Evolutionary conservation across 169 alveolate genomes (phyloP).

Genomic region (Babesia divergens): DNA sequence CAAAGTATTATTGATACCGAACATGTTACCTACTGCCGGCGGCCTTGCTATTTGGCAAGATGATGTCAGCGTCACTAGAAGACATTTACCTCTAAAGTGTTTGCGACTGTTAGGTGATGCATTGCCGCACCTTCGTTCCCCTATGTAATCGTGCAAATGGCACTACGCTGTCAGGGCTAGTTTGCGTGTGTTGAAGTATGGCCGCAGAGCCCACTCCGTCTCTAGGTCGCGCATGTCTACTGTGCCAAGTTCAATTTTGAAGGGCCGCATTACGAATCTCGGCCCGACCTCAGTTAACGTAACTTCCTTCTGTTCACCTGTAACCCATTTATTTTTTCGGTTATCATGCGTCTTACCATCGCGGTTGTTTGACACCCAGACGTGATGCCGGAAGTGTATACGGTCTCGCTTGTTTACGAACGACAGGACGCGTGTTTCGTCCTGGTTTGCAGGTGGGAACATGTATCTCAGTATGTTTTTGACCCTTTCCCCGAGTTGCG

Average conservation of each 20-base stretch:
- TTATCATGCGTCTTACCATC: slow-evolving; percentile 3
- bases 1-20: too few species aligned
- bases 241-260: slow-evolving; percentile 94
- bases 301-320: slow-evolving; percentile 79
- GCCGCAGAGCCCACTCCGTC: slow-evolving; percentile 96
- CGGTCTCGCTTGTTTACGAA: slow-evolving; percentile 89
- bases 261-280: slow-evolving; percentile 91
- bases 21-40: too few species aligned
- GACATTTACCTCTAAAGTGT: too few species aligned
- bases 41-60: too few species aligned
- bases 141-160: too few species aligned
- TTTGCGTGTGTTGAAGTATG: slow-evolving; percentile 89
- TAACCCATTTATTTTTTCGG: slow-evolving; percentile 66
- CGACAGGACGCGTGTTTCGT: slow-evolving; percentile 88
- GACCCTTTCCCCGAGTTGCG: slow-evolving; percentile 90
- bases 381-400: slow-evolving; percentile 91
- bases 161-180: slow-evolving; percentile 46
- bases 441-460: slow-evolving; percentile 86
- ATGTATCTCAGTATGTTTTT: slow-evolving; percentile 88
- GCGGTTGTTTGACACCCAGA: slow-evolving; percentile 74
- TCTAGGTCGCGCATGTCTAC: slow-evolving; percentile 94
- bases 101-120: too few species aligned
- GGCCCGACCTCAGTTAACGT: slow-evolving; percentile 92
- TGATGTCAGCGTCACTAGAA: too few species aligned
- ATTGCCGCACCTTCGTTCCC: too few species aligned